These are phyloP conservation scores for Candida insectalens DNA, from an alignment of 805 yeast genomes.

Conservation along the genomic window DNA sequence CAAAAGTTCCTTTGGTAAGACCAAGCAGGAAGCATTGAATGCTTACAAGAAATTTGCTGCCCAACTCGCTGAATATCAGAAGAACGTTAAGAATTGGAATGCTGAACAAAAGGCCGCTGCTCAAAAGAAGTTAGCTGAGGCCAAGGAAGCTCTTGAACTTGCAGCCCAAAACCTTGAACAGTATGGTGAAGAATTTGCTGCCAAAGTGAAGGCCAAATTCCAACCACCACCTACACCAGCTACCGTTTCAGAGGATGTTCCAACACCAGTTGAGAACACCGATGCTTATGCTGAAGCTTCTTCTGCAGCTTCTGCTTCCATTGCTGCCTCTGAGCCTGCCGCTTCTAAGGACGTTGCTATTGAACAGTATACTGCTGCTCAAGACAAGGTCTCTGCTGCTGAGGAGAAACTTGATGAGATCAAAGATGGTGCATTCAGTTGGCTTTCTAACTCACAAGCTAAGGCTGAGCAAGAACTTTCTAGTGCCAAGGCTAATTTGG, in stretches of 20 bases:
- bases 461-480: background rate
- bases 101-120: conserved; percentile 15
- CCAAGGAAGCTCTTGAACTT: background rate
- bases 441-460: conserved; percentile 9
- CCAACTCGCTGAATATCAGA: conserved; percentile 23
- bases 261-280: background rate
- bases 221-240: background rate
- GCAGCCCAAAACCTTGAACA: conserved; percentile 8
- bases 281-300: background rate
- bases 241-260: background rate
- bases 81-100: conserved; percentile 10
- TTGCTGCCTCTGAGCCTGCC: background rate
- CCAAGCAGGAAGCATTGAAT: conserved; percentile 2
- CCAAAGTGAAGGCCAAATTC: conserved; percentile 10
- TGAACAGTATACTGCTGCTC: background rate
- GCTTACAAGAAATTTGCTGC: conserved; percentile 16
- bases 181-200: conserved; percentile 14
- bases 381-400: background rate
- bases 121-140: conserved; percentile 6
- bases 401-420: conserved; percentile 23
- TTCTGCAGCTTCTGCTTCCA: background rate
- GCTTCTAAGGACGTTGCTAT: background rate
- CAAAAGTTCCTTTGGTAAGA: conserved; percentile 1
- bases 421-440: conserved; percentile 27
- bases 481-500: background rate